A percentile compares a stretch with the other conserved stretches of the same genome.
These are phyloP conservation scores for Lactarius psammicola DNA, from an alignment of 768 basidiomycete species.

Conservation along the genomic window DNA sequence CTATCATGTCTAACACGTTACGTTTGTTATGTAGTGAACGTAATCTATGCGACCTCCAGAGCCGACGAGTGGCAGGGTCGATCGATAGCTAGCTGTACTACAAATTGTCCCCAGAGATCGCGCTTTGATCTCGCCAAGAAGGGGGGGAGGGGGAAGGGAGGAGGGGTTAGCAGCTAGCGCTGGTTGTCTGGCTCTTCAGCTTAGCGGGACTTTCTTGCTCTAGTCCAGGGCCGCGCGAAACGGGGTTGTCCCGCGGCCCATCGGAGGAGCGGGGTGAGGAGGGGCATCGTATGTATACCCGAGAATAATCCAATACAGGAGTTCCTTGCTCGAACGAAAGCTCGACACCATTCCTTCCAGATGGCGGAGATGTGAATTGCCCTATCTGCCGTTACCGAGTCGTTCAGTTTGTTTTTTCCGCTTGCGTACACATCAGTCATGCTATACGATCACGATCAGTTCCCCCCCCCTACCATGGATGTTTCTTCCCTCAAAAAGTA, in stretches of 20 bases:
- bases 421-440: neutral
- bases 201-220: neutral
- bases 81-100: constrained; percentile 42
- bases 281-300: neutral
- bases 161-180: neutral
- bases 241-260: neutral
- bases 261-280: neutral
- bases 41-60: neutral
- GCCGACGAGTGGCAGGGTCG: neutral
- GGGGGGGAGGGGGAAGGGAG: neutral
- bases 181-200: neutral
- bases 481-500: neutral
- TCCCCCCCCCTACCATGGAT: no score
- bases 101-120: constrained; percentile 38
- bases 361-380: constrained; percentile 1
- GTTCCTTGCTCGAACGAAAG: neutral
- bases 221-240: neutral
- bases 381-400: neutral
- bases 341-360: neutral
- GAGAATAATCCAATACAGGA: neutral
- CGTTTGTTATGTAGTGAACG: constrained; percentile 28
- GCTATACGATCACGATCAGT: neutral
- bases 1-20: constrained; percentile 75
- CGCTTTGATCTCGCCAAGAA: constrained; percentile 30
- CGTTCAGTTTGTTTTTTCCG: neutral